phyloP scores from a whole-genome alignment of 2,329 filamentous ascomycete species.

The Tolypocladium tropicale region DNA sequence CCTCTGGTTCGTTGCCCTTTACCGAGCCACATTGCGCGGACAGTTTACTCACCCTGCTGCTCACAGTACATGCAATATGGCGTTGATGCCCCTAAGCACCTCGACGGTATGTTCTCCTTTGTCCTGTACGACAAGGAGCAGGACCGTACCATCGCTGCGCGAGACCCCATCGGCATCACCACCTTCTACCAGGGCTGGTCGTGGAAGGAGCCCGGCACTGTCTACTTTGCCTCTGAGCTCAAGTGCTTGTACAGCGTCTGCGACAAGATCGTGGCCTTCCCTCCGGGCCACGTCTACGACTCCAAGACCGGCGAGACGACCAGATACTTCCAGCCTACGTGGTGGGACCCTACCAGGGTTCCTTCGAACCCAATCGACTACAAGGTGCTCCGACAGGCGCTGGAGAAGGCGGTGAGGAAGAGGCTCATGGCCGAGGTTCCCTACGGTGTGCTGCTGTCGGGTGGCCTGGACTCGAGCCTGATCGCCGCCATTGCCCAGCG shows the following conservation, averaged over 20 bases:
- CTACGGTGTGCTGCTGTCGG: slow-evolving; percentile 90
- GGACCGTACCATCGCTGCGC: slow-evolving; percentile 84
- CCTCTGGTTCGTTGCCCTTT: slow-evolving; percentile 58
- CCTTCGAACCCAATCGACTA: slow-evolving; percentile 75
- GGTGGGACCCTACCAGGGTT: slow-evolving; percentile 77
- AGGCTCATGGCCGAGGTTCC: slow-evolving; percentile 98
- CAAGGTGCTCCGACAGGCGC: slow-evolving; percentile 66
- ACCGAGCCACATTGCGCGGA: not conserved
- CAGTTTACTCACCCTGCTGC: not conserved
- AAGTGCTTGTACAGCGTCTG: slow-evolving; percentile 90
- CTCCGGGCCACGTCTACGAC: slow-evolving; percentile 92
- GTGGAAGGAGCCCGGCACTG: slow-evolving; percentile 68
- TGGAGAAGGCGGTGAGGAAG: slow-evolving; percentile 91
- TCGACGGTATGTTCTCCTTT: slow-evolving; percentile 99
- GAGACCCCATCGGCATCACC: slow-evolving; percentile 94
- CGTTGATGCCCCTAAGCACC: slow-evolving; percentile 80
- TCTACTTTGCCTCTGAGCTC: slow-evolving; percentile 95
- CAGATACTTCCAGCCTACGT: slow-evolving; percentile 83
- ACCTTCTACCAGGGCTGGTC: slow-evolving; percentile 95
- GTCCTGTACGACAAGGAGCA: slow-evolving; percentile 93
- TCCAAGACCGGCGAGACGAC: slow-evolving; percentile 79
- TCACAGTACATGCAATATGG: slow-evolving; percentile 81
- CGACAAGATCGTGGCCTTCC: slow-evolving; percentile 90
- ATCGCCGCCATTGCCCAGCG: slow-evolving; percentile 92
- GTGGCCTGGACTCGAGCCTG: slow-evolving; percentile 89